Evolutionary conservation across 768 basidiomycete genomes (phyloP), one percentile per base, ranked within the genome.

Genomic region (Grammothele lineata): DNA sequence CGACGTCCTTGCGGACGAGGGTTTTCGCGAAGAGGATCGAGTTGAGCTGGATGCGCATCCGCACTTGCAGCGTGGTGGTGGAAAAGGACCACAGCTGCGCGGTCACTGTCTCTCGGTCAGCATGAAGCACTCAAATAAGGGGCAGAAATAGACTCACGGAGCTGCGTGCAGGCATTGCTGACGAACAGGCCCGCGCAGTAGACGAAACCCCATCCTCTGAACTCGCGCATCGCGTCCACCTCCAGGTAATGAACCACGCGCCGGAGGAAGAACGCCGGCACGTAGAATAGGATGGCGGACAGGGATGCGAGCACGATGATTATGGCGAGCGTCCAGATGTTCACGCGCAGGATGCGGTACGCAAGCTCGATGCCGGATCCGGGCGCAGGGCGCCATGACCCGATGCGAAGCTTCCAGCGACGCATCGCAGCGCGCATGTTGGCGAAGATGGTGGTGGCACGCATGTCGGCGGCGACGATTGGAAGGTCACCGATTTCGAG

Each of bases 401-500:
- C 72, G 25, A 85, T 64, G 19, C 67, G 66, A 26, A 84, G 70
- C 41, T 70, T 72, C 49, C 80, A 62, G 3, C 67, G 67, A 18
- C 71, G 75, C 62, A 83, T 69, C 1, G 77, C 75, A 5, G 59
- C 64, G 47, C 77, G 80, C 85, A 92, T 90, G 19, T 57, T 58
- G n/a, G 76, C 54, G 55, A 81, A 91, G 46, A 87, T 77, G 56
- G 65, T 63, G 4, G 81, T 73, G 5, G 71, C 70, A 24, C 92
- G 87, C 80, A 92, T 83, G 56, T 77, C 63, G 0, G 73, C 78
- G 1, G 87, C 79, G 8, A 93, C 76, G 44, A 94, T 81, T 5
- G 92, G 93, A 24, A 96, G 70, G 61, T 96, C 92, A 50, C 83
- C 90, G 18, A 92, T 89, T 55, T 95, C 88, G 37, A 95, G 75